phyloP scores from a whole-genome alignment of 1,284 basidiomycete species.

The Tylopilus orsonianus region DNA sequence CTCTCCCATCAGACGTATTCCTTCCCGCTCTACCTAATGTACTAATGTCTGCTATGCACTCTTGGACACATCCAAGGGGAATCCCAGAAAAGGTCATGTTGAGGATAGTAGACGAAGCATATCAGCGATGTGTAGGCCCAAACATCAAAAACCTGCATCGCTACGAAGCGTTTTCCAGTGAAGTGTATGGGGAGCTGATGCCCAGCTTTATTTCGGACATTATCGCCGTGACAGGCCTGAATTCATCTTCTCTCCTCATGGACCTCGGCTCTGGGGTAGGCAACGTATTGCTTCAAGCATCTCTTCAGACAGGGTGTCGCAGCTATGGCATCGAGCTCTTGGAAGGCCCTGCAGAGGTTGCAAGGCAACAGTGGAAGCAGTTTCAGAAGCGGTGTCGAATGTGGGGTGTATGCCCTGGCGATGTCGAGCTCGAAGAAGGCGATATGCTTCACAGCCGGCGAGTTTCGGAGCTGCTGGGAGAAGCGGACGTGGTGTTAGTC shows the following conservation, averaged over 20 bases:
- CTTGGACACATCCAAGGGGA: slow-evolving; percentile 45
- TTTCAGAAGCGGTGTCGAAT: slow-evolving; percentile 64
- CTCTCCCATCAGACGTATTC: slow-evolving; percentile 48
- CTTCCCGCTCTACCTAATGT: slow-evolving; percentile 44
- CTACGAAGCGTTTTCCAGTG: slow-evolving; percentile 74
- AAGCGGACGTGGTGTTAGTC: slow-evolving; percentile 74
- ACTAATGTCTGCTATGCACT: slow-evolving; percentile 45
- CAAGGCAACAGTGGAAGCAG: slow-evolving; percentile 59
- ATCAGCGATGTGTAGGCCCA: slow-evolving; percentile 75
- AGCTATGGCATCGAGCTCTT: slow-evolving; percentile 72
- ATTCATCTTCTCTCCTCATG: slow-evolving; percentile 61
- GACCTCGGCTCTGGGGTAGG: slow-evolving; percentile 81
- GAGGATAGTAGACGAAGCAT: slow-evolving; percentile 75
- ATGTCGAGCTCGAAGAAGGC: slow-evolving; percentile 70
- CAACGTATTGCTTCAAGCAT: slow-evolving; percentile 75
- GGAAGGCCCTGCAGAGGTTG: slow-evolving; percentile 63
- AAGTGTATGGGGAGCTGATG: slow-evolving; percentile 77
- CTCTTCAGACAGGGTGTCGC: slow-evolving; percentile 70
- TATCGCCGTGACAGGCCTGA: slow-evolving; percentile 54
- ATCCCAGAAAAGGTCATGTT: slow-evolving; percentile 60
- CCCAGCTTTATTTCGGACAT: slow-evolving; percentile 68
- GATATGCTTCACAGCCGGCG: slow-evolving; percentile 67
- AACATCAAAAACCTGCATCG: slow-evolving; percentile 60
- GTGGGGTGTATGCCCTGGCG: slow-evolving; percentile 71
- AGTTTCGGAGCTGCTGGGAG: slow-evolving; percentile 57